Evolutionary conservation across 495 filamentous ascomycete genomes (phyloP).

Genomic region (Aspergillus sclerotiicarbonarius): DNA sequence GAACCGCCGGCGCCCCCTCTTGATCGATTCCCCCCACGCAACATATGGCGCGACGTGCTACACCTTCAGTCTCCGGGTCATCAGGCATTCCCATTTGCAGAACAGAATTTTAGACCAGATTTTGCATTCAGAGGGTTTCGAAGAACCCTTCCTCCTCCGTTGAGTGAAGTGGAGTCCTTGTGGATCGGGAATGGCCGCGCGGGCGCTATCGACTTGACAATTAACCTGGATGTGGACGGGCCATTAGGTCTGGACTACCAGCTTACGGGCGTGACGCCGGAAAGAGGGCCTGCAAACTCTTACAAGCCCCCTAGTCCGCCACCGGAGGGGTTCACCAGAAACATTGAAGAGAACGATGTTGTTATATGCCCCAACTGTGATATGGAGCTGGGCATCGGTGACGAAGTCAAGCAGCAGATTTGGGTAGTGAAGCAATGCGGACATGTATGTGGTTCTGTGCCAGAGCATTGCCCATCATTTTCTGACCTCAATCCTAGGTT

Average conservation of each 20-base stretch:
- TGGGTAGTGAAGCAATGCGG: slow-evolving; percentile 74
- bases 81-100: background rate
- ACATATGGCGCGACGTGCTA: background rate
- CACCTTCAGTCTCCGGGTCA: background rate
- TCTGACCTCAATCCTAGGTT: slow-evolving; percentile 43
- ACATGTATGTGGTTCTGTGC: slow-evolving; percentile 56
- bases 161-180: slow-evolving; percentile 18
- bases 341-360: slow-evolving; percentile 58
- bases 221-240: slow-evolving; percentile 26
- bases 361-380: slow-evolving; percentile 72
- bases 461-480: background rate
- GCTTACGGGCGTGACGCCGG: slow-evolving; percentile 23
- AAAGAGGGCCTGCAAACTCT: slow-evolving; percentile 37
- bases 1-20: slow-evolving; percentile 1
- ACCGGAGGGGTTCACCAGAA: slow-evolving; percentile 63
- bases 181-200: slow-evolving; percentile 17
- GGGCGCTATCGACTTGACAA: slow-evolving; percentile 23
- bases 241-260: slow-evolving; percentile 18
- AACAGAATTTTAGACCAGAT: background rate
- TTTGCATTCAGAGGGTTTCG: background rate
- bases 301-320: slow-evolving; percentile 61
- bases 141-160: slow-evolving; percentile 10
- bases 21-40: background rate
- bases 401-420: slow-evolving; percentile 61
- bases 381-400: slow-evolving; percentile 62